Percentiles rank a stretch among this genome's conserved stretches.
phyloP scores from a whole-genome alignment of 2,329 filamentous ascomycete species.

The Cephalotrichum gorgonifer region DNA sequence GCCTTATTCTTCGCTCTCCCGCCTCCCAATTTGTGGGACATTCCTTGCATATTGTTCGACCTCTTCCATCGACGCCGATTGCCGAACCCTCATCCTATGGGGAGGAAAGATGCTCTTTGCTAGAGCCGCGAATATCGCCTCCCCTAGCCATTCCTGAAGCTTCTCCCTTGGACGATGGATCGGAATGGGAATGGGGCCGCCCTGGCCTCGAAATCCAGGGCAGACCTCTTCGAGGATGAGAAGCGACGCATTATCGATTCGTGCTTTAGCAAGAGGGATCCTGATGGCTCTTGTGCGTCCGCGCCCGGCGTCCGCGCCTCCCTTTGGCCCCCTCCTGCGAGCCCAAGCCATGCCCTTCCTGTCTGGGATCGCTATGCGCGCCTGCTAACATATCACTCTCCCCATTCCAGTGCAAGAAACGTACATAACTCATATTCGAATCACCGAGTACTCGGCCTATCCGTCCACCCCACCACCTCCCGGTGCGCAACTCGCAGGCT shows the following conservation, averaged over 20 bases:
- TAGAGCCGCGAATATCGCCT: background rate
- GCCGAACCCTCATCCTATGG: background rate
- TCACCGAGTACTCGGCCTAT: constrained; percentile 75
- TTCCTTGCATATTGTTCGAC: background rate
- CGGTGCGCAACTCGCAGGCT: constrained; percentile 54
- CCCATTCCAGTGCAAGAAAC: constrained; percentile 63
- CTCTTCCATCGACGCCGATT: background rate
- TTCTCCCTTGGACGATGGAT: constrained; percentile 1
- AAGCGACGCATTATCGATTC: constrained; percentile 89
- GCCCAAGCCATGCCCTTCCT: constrained; percentile 7
- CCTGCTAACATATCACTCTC: constrained; percentile 4
- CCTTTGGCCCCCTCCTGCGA: background rate
- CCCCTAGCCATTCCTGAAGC: constrained; percentile 1
- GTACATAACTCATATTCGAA: constrained; percentile 94
- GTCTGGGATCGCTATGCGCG: background rate
- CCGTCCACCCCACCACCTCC: constrained; percentile 80
- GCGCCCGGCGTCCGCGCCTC: background rate
- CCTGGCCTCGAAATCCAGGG: constrained; percentile 20
- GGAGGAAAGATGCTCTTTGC: constrained; percentile 4
- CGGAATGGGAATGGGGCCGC: constrained; percentile 3
- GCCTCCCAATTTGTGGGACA: background rate
- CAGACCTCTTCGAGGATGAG: constrained; percentile 93
- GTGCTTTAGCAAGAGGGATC: constrained; percentile 85
- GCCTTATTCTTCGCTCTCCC: background rate
- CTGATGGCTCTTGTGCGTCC: constrained; percentile 70